These are phyloP conservation scores for Rosa persica DNA, from an alignment of 306 rosid genomes.

Conservation along the genomic window DNA sequence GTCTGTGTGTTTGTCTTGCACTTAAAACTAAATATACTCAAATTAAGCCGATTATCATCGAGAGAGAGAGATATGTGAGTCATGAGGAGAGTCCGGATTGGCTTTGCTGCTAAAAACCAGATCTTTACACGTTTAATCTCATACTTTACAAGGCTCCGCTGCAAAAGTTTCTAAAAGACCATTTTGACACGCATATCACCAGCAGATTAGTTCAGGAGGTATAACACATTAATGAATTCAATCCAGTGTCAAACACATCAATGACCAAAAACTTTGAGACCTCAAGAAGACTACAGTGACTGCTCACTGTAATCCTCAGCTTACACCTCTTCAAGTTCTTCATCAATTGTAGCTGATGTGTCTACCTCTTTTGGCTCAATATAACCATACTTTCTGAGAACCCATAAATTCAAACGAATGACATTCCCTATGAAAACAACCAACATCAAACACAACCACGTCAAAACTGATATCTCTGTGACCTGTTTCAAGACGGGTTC, in stretches of 20 bases:
- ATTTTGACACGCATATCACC: not conserved
- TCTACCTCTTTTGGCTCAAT: conserved; percentile 16
- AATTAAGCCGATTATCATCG: too few relatives aligned
- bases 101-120: not conserved
- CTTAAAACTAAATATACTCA: too few relatives aligned
- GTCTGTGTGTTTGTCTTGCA: too few relatives aligned
- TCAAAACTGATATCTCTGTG: conserved; percentile 18
- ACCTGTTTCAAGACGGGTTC: conserved; percentile 1
- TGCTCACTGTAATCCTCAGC: not conserved
- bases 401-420: conserved; percentile 34
- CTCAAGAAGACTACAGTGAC: not conserved
- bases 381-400: conserved; percentile 35
- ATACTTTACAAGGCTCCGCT: not conserved
- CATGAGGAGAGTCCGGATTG: too few relatives aligned
- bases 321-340: conserved; percentile 23
- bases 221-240: not conserved
- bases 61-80: too few relatives aligned
- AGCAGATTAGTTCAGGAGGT: not conserved
- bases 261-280: not conserved
- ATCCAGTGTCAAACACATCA: not conserved
- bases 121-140: conserved; percentile 3
- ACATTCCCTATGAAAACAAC: conserved; percentile 27
- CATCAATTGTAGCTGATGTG: not conserved
- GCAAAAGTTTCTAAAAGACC: not conserved
- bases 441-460: conserved; percentile 25